Percentiles rank a stretch among this genome's conserved stretches.
phyloP scores from a whole-genome alignment of 257 asterid genomes.

The Rhazya stricta region DNA sequence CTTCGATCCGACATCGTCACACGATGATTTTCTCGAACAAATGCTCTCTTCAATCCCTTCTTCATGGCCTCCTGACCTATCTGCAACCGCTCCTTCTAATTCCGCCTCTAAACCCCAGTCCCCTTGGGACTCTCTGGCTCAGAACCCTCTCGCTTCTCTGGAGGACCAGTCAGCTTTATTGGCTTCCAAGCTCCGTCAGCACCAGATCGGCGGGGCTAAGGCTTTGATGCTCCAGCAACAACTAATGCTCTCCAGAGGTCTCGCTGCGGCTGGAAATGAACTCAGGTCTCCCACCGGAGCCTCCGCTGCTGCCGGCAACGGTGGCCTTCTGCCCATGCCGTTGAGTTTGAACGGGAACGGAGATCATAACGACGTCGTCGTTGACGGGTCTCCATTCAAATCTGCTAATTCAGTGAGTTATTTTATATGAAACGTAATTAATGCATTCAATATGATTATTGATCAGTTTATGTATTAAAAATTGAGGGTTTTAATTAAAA shows the following conservation, averaged over 20 bases:
- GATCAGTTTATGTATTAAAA: not conserved
- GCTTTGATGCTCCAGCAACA: slow-evolving; percentile 72
- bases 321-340: slow-evolving; percentile 40
- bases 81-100: slow-evolving; percentile 14
- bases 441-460: not conserved
- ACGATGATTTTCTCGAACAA: slow-evolving; percentile 75
- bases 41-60: slow-evolving; percentile 65
- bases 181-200: slow-evolving; percentile 61
- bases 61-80: slow-evolving; percentile 28
- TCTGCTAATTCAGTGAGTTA: slow-evolving; percentile 44
- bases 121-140: slow-evolving; percentile 36
- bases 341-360: slow-evolving; percentile 25
- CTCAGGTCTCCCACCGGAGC: slow-evolving; percentile 40
- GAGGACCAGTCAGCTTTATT: slow-evolving; percentile 27
- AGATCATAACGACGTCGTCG: slow-evolving; percentile 44
- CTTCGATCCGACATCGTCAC: slow-evolving; percentile 56
- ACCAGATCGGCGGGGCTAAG: slow-evolving; percentile 61
- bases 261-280: slow-evolving; percentile 36
- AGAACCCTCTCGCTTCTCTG: slow-evolving; percentile 15
- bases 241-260: slow-evolving; percentile 53
- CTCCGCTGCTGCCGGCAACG: slow-evolving; percentile 1
- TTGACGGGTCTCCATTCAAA: slow-evolving; percentile 34
- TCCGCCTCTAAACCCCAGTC: slow-evolving; percentile 9
- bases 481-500: not conserved
- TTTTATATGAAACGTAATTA: not conserved